Base-by-base conservation (phyloP, 2,329 filamentous ascomycete genomes). In the Gyromitra esculenta region DNA sequence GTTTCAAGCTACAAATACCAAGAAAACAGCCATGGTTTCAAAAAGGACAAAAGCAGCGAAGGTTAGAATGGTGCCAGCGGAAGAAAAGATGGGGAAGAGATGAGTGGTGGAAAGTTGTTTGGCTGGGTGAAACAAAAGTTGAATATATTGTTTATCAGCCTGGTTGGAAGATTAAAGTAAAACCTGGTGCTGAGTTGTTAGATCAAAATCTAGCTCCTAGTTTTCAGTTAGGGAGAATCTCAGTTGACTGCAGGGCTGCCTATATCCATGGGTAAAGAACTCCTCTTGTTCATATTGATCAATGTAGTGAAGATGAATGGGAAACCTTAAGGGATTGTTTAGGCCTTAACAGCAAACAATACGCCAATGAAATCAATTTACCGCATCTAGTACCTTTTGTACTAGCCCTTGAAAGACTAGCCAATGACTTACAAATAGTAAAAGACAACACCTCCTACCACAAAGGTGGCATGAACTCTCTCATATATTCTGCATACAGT, bases 271-370 rank as follows among this genome's bases (percentile, higher is more conserved):
- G 52, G 6, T 9, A 41, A 18, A 39, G n/a, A 13, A 45, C 66
- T 11, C 66, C 8, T 5, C 57, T 69, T 11, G 31, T 60, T 11
- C 39, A 37, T 45, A 69, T 69, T 50, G 18, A 39, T 37, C 41
- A 56, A 39, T 11, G 18, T 6, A 13, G 25, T 45, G 45, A 35
- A 25, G 4, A 43, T 2, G 31, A 69, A 8, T 31, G 11, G 13
- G 56, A 25, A 18, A 13, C 15, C 25, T n/a, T 31, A 31, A 45
- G n/a, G 13, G 9, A 59, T 25, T 5, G 21, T 11, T 35, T 69
- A 35, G 66, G 66, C 21, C n/a, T 69, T 3, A 69, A 69, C 39
- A 13, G 56, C 8, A n/a, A 35, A 31, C 67, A 71, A 25, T 71
- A 63, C 62, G 43, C 67, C 45, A 63, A 13, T 6, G 67, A 71